phyloP scores from a whole-genome alignment of 768 basidiomycete species.

The Thelephora aurantiotincta region DNA sequence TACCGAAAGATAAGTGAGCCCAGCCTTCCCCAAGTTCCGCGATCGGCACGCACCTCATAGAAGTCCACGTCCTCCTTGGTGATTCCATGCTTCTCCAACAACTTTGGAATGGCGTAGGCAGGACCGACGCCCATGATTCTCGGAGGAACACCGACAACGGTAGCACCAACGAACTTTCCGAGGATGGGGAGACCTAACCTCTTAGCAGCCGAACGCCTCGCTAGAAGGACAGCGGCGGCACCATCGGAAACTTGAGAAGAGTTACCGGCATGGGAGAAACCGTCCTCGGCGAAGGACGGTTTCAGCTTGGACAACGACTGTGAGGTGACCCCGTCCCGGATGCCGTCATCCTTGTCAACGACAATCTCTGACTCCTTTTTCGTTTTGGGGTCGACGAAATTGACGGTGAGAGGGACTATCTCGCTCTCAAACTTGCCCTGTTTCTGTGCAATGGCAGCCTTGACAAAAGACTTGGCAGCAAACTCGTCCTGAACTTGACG shows the following conservation, averaged over 20 bases:
- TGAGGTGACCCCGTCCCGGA: slow-evolving; percentile 72
- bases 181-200: slow-evolving; percentile 75
- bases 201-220: slow-evolving; percentile 67
- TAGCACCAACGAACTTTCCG: slow-evolving; percentile 69
- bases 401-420: slow-evolving; percentile 69
- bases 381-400: slow-evolving; percentile 58
- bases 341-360: slow-evolving; percentile 75
- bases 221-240: slow-evolving; percentile 78
- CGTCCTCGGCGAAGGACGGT: slow-evolving; percentile 70
- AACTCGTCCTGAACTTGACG: slow-evolving; percentile 75
- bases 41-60: slow-evolving; percentile 30
- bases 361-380: slow-evolving; percentile 50
- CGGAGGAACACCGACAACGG: slow-evolving; percentile 69
- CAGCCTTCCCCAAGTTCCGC: neutral
- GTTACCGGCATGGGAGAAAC: slow-evolving; percentile 72
- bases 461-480: slow-evolving; percentile 73
- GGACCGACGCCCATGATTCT: slow-evolving; percentile 89
- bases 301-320: slow-evolving; percentile 72
- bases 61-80: slow-evolving; percentile 67
- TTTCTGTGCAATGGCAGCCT: slow-evolving; percentile 69
- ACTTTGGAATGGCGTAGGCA: slow-evolving; percentile 72
- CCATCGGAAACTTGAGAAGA: slow-evolving; percentile 88
- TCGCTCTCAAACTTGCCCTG: slow-evolving; percentile 73
- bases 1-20: neutral
- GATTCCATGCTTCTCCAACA: slow-evolving; percentile 54